phyloP scores from a whole-genome alignment of 2,329 filamentous ascomycete genomes.

The Hypomyces perniciosus region DNA sequence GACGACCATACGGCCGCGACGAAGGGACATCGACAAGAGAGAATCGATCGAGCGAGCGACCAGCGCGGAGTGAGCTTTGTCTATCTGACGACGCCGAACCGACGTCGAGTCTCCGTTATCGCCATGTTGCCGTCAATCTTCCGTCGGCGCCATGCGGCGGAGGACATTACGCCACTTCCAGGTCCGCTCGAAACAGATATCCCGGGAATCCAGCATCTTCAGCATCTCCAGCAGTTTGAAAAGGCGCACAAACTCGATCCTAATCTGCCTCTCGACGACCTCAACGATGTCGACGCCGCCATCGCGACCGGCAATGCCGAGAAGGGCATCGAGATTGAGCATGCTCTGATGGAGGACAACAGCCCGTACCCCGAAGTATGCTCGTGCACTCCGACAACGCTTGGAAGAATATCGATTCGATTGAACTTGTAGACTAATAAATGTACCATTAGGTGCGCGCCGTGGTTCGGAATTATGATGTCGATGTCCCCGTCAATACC shows the following conservation, averaged over 20 bases:
- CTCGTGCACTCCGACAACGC: neutral
- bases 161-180: constrained; percentile 39
- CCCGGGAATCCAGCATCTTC: constrained; percentile 36
- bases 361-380: constrained; percentile 61
- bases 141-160: constrained; percentile 41
- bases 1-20: constrained; percentile 7
- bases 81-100: too few species aligned
- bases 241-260: constrained; percentile 58
- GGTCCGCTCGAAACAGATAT: constrained; percentile 34
- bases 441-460: constrained; percentile 48
- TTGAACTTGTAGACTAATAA: neutral
- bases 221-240: constrained; percentile 50
- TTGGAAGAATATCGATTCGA: neutral
- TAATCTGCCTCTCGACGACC: constrained; percentile 57
- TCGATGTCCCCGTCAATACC: constrained; percentile 59
- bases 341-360: constrained; percentile 56
- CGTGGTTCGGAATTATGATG: constrained; percentile 58
- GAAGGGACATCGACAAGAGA: constrained; percentile 1
- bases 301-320: constrained; percentile 49
- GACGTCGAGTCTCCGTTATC: neutral
- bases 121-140: constrained; percentile 34
- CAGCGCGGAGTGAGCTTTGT: too few species aligned
- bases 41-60: neutral
- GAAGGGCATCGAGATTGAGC: constrained; percentile 51
- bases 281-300: constrained; percentile 54